phyloP scores from a whole-genome alignment of 306 rosid genomes.

The Nissolia schottii region DNA sequence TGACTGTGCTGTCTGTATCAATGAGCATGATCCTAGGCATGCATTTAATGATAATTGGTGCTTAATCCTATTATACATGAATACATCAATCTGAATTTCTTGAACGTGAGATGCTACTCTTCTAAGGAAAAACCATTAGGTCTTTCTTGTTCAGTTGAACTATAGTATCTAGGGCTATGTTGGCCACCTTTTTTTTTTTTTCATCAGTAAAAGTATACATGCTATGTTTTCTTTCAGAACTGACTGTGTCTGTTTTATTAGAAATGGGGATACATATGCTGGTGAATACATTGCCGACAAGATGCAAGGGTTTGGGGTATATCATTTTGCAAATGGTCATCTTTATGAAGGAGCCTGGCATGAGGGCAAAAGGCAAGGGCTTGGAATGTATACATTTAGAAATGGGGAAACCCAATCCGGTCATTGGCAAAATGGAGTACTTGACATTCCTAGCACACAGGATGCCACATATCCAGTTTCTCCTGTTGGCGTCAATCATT shows the following conservation, averaged over 20 bases:
- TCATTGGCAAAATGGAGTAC: slow-evolving; percentile 94
- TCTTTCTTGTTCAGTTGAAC: background rate
- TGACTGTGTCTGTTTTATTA: slow-evolving; percentile 29
- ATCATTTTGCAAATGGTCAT: slow-evolving; percentile 87
- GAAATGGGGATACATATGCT: slow-evolving; percentile 89
- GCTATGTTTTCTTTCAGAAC: background rate
- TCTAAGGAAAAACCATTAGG: background rate
- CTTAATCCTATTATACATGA: background rate
- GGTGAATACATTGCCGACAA: slow-evolving; percentile 94
- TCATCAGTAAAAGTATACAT: background rate
- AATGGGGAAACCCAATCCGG: slow-evolving; percentile 94
- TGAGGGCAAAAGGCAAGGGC: slow-evolving; percentile 98
- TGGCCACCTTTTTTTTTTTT: background rate
- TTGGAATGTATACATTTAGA: slow-evolving; percentile 95
- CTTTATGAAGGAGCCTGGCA: slow-evolving; percentile 98
- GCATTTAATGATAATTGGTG: background rate
- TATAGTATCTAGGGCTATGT: background rate
- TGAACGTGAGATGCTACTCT: background rate
- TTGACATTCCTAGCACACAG: slow-evolving; percentile 87
- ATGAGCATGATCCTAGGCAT: background rate
- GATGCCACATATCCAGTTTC: slow-evolving; percentile 60
- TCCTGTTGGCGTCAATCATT: slow-evolving; percentile 83
- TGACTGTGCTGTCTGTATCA: background rate
- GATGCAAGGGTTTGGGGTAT: slow-evolving; percentile 96
- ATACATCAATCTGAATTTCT: background rate